Base-by-base conservation (phyloP, 1,139 yeast genomes). In the Yamadazyma membranifaciens region DNA sequence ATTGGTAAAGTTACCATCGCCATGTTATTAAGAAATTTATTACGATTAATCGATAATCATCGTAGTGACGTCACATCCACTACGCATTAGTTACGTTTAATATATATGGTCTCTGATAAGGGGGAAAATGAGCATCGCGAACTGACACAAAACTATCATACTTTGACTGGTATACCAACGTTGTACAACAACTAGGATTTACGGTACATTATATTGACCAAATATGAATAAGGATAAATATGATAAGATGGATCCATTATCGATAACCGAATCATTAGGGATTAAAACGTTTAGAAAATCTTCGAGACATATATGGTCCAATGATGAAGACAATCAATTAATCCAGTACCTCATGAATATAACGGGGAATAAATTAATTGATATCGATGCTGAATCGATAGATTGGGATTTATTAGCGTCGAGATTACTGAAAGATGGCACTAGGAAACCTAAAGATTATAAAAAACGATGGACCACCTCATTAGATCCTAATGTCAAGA, bases 1-100 rank as follows among this genome's bases (percentile, higher is more conserved):
- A 88, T 91, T 30, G 98, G 98, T 12, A 92, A 92, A 63, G 98
- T 92, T 20, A 92, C 98, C 29, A 91, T 92, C 47, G 78, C 96
- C 41, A 92, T 92, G 97, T 69, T 92, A 38, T 69, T 92, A 59
- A 79, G 98, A 60, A 92, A 92, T 59, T 71, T 92, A 62, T 65
- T 92, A 42, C 77, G 98, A 49, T 70, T 92, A 48, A 79, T 86
- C 50, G 82, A 83, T 37, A 89, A 88, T 63, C 76, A 9, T 20
- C 5, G 9, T 25, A 11, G 27, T 9, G 11, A 9, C 27, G 9
- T 9, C 27, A 25, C 27, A 25, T 25, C 27, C 27, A 25, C 27
- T 9, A n/a, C n/a, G n/a, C n/a, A n/a, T n/a, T n/a, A n/a, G n/a
- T n/a, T n/a, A n/a, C n/a, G n/a, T n/a, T n/a, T n/a, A 20, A 20